Evolutionary conservation across 352 stramenopile species (phyloP).

Genomic region (Pythium vanterpoolii): DNA sequence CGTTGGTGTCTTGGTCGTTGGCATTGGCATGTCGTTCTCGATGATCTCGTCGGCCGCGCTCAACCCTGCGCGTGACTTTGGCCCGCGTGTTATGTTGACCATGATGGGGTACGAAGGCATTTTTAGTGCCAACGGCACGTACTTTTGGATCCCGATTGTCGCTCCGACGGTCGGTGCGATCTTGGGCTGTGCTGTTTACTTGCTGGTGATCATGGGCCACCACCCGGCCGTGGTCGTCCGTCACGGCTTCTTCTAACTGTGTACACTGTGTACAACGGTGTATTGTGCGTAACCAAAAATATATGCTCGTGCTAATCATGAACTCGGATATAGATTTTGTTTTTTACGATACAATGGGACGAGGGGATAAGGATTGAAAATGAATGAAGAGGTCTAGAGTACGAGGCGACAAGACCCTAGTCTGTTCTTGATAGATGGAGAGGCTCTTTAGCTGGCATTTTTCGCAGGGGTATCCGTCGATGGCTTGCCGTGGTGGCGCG

Average conservation of each 20-base stretch:
- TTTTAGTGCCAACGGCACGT: constrained; percentile 26
- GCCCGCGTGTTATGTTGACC: constrained; percentile 31
- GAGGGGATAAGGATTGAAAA: too few species aligned
- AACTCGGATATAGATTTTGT: background rate
- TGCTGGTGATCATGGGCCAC: constrained; percentile 32
- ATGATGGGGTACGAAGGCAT: constrained; percentile 27
- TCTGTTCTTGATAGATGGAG: too few species aligned
- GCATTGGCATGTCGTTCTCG: constrained; percentile 35
- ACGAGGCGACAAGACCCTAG: too few species aligned
- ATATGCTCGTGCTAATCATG: too few species aligned
- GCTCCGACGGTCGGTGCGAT: constrained; percentile 27
- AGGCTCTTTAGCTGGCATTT: too few species aligned
- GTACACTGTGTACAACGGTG: background rate
- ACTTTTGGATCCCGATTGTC: constrained; percentile 43
- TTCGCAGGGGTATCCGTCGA: too few species aligned
- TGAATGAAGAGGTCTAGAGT: too few species aligned
- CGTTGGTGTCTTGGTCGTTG: constrained; percentile 23
- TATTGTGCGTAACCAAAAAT: background rate
- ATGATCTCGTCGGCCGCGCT: constrained; percentile 28
- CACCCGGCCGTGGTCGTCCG: constrained; percentile 26
- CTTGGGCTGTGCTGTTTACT: constrained; percentile 26
- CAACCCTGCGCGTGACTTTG: constrained; percentile 41
- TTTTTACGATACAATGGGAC: too few species aligned
- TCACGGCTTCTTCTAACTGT: constrained; percentile 29
- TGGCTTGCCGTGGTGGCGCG: background rate